phyloP scores from a whole-genome alignment of 345 rosid genomes.

The Chamaenerion angustifolium region DNA sequence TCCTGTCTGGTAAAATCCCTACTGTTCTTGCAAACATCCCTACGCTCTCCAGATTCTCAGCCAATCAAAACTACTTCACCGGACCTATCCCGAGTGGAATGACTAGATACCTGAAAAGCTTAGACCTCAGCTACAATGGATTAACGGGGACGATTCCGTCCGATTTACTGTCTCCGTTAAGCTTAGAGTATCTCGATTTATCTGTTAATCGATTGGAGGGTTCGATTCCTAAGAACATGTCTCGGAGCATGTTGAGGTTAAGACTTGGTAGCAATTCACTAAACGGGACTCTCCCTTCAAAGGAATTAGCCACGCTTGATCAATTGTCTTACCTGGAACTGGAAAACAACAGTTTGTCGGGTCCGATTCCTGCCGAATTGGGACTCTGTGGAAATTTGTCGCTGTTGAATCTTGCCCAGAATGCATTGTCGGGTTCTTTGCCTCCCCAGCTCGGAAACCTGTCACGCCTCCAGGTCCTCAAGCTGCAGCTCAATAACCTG shows the following conservation, averaged over 20 bases:
- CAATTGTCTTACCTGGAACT: conserved; percentile 48
- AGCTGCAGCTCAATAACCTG: conserved; percentile 38
- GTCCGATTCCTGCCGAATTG: conserved; percentile 29
- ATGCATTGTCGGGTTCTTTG: conserved; percentile 29
- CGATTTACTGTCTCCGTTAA: conserved; percentile 23
- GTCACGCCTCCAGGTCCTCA: conserved; percentile 33
- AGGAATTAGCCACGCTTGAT: conserved; percentile 11
- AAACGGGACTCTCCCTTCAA: conserved; percentile 23
- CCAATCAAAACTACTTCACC: conserved; percentile 32
- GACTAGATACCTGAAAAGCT: conserved; percentile 23
- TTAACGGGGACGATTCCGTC: conserved; percentile 32
- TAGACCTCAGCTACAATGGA: conserved; percentile 50
- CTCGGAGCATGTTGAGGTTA: conserved; percentile 37
- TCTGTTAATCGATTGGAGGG: conserved; percentile 36
- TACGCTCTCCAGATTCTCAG: conserved; percentile 44
- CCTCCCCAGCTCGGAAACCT: conserved; percentile 32
- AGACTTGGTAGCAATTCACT: conserved; percentile 54
- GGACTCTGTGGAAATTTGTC: conserved; percentile 30
- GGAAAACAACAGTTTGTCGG: conserved; percentile 45
- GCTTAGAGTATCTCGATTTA: conserved; percentile 36
- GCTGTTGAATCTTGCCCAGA: conserved; percentile 46
- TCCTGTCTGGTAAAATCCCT: conserved; percentile 36
- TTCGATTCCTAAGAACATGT: conserved; percentile 26
- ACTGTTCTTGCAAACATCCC: conserved; percentile 21
- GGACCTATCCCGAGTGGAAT: conserved; percentile 37